Conservation (phyloP, 73 alveolate genomes). For the Paramecium sonneborni region DNA sequence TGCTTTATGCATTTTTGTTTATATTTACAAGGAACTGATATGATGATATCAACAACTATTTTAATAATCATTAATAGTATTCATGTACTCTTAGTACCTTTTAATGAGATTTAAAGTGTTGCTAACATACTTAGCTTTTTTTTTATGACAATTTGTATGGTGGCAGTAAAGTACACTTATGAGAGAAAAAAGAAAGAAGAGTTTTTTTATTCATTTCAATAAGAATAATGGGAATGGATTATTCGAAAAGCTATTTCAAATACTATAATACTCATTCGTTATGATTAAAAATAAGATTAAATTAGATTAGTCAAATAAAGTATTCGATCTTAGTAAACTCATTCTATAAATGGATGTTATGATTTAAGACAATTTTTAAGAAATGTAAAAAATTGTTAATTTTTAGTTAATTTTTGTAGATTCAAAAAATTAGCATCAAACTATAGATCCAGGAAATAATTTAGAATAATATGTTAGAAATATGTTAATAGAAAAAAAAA, state of each 20-base stretch:
- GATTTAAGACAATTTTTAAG: slow-evolving; percentile 40
- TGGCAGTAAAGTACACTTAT: not conserved
- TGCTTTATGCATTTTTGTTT: not conserved
- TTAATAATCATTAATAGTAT: not conserved
- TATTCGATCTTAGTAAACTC: not conserved
- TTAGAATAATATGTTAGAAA: not conserved
- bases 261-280: not conserved
- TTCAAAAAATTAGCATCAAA: not conserved
- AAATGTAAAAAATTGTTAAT: not conserved
- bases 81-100: not conserved
- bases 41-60: not conserved
- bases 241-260: not conserved
- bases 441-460: not conserved
- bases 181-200: slow-evolving; percentile 35
- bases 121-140: not conserved
- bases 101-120: not conserved
- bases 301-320: not conserved
- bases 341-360: not conserved
- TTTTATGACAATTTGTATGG: not conserved
- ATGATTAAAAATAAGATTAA: not conserved
- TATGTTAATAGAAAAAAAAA: not conserved
- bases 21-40: not conserved
- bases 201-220: slow-evolving; percentile 25
- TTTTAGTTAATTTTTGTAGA: not conserved
- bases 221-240: slow-evolving; percentile 31